Base-by-base conservation (phyloP, 345 rosid genomes). In the Anacardium occidentale region DNA sequence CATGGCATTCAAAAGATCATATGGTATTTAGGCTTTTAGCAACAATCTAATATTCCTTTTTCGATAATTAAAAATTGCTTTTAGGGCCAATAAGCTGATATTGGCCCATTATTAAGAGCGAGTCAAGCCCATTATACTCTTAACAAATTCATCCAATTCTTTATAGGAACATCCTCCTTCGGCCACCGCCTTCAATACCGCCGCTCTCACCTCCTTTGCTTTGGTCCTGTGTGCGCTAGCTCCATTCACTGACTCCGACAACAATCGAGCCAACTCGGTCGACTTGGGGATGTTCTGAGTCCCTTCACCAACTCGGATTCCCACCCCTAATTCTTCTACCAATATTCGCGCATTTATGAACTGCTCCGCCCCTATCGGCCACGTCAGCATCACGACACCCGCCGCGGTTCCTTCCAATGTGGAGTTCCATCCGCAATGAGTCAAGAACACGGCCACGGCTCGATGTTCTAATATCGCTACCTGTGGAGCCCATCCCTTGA, bases 361-460 rank as follows among this genome's bases (percentile, higher is more conserved):
- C 57, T 84, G 83, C 44, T 82, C 85, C 1, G 82, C 85, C 32
- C 68, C 57, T 77, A 66, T 75, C 10, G 83, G 87, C 85, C 87
- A 84, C 26, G 83, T 75, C 52, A 84, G 68, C 76, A 84, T 66
- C 21, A 84, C 29, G 21, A 77, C 73, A 3, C 85, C 85, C 13
- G 82, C 77, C 1, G 66, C 13, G 1, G 76, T 4, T 67, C 79
- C 81, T 63, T 77, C 84, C 13, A 67, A 26, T 25, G 48, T 32
- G 9, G 71, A 74, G 56, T 74, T 74, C 72, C 77, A 74, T 0
- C 72, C 71, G n/a, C 77, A 74, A 13, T 74, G 77, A 10, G 72
- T 66, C 42, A 66, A 12, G 9, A 74, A 66, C 11, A 59, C 51
- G 9, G 65, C 65, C 17, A 74, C 77, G 0, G 71, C 51, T 6